A percentile compares a stretch with the other conserved stretches of the same genome.
Conservation (phyloP, 768 basidiomycete genomes). For the Nidula microcarpa region DNA sequence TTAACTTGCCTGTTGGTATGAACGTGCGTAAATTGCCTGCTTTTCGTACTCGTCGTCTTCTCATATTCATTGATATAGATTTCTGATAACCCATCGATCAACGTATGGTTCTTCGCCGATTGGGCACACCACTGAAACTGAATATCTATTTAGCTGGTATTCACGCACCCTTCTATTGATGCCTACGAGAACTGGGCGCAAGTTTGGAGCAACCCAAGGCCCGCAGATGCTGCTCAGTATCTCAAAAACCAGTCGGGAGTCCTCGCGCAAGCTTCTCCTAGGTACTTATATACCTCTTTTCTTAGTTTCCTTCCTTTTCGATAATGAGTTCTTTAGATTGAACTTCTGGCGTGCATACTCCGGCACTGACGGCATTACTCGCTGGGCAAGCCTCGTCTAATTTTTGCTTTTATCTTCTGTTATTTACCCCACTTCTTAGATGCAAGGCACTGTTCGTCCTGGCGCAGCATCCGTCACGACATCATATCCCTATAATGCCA, state of each 20-base stretch:
- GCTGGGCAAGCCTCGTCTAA: conserved; percentile 34
- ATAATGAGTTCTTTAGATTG: conserved; percentile 24
- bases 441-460: conserved; percentile 63
- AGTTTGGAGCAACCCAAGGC: conserved; percentile 50
- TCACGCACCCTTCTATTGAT: conserved; percentile 60
- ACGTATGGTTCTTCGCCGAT: conserved; percentile 27
- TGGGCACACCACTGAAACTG: not conserved
- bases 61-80: conserved; percentile 21
- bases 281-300: conserved; percentile 21
- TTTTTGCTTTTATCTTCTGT: too few species aligned
- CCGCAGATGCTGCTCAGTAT: conserved; percentile 57
- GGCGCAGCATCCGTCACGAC: conserved; percentile 53
- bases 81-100: conserved; percentile 63
- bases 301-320: not conserved
- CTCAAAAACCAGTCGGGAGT: conserved; percentile 48
- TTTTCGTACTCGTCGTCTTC: not conserved
- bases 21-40: conserved; percentile 25
- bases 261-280: conserved; percentile 53
- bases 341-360: conserved; percentile 62
- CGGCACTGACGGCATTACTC: conserved; percentile 41
- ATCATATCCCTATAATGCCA: conserved; percentile 46
- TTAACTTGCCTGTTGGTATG: conserved; percentile 57
- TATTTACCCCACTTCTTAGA: conserved; percentile 18
- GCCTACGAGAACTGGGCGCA: conserved; percentile 66
- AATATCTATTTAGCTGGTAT: conserved; percentile 39